Evolutionary conservation across 148 eudicot genomes (phyloP).

Genomic region (Talinum fruticosum): DNA sequence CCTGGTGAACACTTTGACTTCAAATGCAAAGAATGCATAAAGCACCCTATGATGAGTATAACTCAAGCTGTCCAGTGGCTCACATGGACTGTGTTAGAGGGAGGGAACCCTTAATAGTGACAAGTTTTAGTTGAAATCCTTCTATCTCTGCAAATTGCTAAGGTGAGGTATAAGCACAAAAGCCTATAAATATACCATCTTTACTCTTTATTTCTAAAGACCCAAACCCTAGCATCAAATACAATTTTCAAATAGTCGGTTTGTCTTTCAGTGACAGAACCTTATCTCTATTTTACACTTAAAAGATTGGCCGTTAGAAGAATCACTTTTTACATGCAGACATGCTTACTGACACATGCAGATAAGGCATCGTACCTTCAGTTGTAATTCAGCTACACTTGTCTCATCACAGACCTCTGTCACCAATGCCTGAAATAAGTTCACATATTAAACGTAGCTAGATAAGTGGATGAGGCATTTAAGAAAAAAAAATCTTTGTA

Average conservation of each 20-base stretch:
- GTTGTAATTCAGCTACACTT: constrained; percentile 74
- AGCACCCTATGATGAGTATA: neutral
- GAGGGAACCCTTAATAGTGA: neutral
- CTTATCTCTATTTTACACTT: neutral
- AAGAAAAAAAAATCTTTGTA: neutral
- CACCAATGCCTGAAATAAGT: constrained; percentile 54
- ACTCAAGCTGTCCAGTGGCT: neutral
- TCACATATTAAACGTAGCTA: neutral
- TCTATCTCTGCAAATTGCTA: neutral
- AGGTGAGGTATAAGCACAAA: constrained; percentile 4
- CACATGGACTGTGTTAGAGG: neutral
- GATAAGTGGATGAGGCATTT: neutral
- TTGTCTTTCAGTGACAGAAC: no score
- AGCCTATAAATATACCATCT: neutral
- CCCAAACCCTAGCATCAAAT: neutral
- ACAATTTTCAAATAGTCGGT: no score
- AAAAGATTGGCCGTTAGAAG: neutral
- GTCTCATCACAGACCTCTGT: constrained; percentile 83
- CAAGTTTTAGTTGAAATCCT: neutral
- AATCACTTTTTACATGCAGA: neutral
- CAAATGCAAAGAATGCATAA: neutral
- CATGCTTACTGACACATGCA: neutral
- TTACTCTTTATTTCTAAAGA: neutral
- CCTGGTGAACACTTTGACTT: neutral
- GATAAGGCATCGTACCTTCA: constrained; percentile 50